These are phyloP conservation scores for Triglochin maritima DNA, from an alignment of 106 monocot genomes.

Conservation along the genomic window DNA sequence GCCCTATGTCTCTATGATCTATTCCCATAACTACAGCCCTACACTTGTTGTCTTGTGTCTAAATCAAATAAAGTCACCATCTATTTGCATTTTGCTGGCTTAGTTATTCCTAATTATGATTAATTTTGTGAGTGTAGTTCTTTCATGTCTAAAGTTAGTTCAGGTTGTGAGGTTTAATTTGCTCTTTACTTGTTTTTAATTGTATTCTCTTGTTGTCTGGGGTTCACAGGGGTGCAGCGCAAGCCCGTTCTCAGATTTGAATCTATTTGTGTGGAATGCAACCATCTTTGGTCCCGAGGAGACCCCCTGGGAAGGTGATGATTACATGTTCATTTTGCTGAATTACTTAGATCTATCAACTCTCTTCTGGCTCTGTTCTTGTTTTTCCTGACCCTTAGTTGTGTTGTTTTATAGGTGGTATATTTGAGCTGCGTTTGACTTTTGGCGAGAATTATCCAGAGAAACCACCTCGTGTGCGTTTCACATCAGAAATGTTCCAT, in stretches of 20 bases:
- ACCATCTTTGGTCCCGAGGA: constrained; percentile 44
- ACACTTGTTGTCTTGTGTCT: background rate
- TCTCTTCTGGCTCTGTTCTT: background rate
- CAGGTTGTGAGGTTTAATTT: too few species aligned
- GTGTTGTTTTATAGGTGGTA: constrained; percentile 25
- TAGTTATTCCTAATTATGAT: background rate
- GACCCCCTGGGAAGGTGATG: constrained; percentile 42
- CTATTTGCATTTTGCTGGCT: background rate
- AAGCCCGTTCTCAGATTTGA: constrained; percentile 40
- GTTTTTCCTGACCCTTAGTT: background rate
- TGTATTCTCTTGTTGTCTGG: too few species aligned
- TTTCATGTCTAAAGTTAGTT: too few species aligned
- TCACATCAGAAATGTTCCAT: constrained; percentile 45
- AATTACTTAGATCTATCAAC: background rate
- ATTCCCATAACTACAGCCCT: too few species aligned
- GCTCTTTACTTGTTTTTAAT: too few species aligned
- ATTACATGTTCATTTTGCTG: background rate
- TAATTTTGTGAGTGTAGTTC: background rate
- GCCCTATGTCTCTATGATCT: too few species aligned
- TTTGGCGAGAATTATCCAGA: constrained; percentile 40
- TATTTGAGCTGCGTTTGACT: constrained; percentile 34
- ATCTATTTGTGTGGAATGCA: constrained; percentile 48
- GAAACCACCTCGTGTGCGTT: constrained; percentile 50
- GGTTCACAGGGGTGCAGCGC: constrained; percentile 39
- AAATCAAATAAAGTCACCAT: background rate